These are phyloP conservation scores for Mucor saturninus DNA, from an alignment of 371 early-diverging fungal species.

Conservation along the genomic window DNA sequence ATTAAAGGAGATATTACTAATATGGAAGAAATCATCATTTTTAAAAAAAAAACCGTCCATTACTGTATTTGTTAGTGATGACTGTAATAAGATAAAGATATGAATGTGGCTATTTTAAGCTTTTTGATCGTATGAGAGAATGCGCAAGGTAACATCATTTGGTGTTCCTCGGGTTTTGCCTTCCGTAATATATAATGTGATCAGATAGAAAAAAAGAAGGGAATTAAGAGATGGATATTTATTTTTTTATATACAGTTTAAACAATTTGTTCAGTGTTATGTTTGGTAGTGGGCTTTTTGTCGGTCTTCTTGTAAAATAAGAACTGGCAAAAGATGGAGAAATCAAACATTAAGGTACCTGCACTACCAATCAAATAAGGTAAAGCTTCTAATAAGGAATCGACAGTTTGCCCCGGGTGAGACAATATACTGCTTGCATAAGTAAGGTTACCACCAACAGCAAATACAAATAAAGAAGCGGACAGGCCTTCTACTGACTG, in stretches of 20 bases:
- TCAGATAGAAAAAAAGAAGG: neutral
- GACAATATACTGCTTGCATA: slow-evolving; percentile 66
- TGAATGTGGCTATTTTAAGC: too few species aligned
- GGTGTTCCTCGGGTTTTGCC: too few species aligned
- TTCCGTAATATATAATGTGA: too few species aligned
- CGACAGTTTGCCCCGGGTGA: slow-evolving; percentile 45
- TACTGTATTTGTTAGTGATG: too few species aligned
- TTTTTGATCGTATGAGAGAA: too few species aligned
- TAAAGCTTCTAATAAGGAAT: slow-evolving; percentile 36
- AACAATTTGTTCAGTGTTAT: neutral
- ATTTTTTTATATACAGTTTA: neutral
- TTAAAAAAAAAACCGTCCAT: neutral
- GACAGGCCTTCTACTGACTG: slow-evolving; percentile 69
- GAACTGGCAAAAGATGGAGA: slow-evolving; percentile 42
- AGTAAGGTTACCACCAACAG: slow-evolving; percentile 68
- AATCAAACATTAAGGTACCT: slow-evolving; percentile 41
- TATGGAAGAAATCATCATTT: neutral
- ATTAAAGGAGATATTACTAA: neutral
- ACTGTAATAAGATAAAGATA: too few species aligned
- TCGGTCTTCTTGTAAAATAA: slow-evolving; percentile 25
- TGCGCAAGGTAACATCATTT: too few species aligned
- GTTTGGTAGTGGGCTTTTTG: neutral
- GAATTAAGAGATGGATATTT: neutral
- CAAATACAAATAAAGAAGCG: slow-evolving; percentile 70
- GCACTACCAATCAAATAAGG: slow-evolving; percentile 49